These are phyloP conservation scores for Pythium rishiriense DNA, from an alignment of 352 stramenopile species.

Conservation along the genomic window DNA sequence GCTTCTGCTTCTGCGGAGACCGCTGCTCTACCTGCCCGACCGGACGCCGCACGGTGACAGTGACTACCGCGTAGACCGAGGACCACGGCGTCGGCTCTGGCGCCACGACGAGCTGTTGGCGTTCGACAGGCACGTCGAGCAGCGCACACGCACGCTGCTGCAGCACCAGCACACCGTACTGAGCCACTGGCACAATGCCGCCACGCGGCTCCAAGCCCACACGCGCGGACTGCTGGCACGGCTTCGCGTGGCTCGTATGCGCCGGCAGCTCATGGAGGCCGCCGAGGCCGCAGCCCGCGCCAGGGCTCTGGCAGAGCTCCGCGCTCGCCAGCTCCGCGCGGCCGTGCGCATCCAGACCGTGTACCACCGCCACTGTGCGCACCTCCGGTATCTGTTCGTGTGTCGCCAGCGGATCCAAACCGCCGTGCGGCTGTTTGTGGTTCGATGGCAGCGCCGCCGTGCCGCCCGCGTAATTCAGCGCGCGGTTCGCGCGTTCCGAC, in stretches of 20 bases:
- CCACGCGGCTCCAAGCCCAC: slow-evolving; percentile 40
- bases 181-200: slow-evolving; percentile 39
- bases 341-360: slow-evolving; percentile 36
- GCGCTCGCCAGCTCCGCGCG: slow-evolving; percentile 29
- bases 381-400: slow-evolving; percentile 24
- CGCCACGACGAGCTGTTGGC: slow-evolving; percentile 39
- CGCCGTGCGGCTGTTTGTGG: slow-evolving; percentile 32
- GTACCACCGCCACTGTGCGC: slow-evolving; percentile 32
- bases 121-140: slow-evolving; percentile 43
- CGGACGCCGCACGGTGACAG: slow-evolving; percentile 41
- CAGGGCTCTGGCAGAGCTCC: slow-evolving; percentile 24
- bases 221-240: slow-evolving; percentile 41
- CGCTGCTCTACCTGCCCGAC: slow-evolving; percentile 53
- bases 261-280: slow-evolving; percentile 28
- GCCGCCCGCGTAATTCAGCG: slow-evolving; percentile 41
- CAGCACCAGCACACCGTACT: slow-evolving; percentile 38
- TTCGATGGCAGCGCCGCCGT: slow-evolving; percentile 30
- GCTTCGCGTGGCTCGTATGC: slow-evolving; percentile 34
- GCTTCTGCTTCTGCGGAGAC: slow-evolving; percentile 31
- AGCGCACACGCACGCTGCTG: slow-evolving; percentile 37
- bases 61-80: slow-evolving; percentile 30
- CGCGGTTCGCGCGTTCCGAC: slow-evolving; percentile 36
- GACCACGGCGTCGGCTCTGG: slow-evolving; percentile 36
- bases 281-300: slow-evolving; percentile 27
- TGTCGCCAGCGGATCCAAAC: slow-evolving; percentile 38